These are phyloP conservation scores for Neurospora sp. DNA, from an alignment of 2,329 filamentous ascomycete species.

Conservation along the genomic window DNA sequence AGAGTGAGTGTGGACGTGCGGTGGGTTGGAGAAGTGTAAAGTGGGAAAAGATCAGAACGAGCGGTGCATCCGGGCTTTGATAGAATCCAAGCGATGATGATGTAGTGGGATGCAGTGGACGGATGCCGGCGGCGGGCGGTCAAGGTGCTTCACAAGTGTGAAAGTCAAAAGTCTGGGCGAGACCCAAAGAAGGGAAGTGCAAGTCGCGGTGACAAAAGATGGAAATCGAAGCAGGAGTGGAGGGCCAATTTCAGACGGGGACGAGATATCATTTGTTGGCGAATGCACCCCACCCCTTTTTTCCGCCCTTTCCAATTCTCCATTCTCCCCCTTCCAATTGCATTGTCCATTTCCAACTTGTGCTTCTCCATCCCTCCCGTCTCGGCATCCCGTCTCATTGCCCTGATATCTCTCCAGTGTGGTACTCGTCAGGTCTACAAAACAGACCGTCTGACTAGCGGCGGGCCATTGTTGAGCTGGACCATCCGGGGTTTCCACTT, in stretches of 20 bases:
- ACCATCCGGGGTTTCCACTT: neutral
- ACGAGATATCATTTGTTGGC: neutral
- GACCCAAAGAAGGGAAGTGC: neutral
- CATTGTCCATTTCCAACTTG: neutral
- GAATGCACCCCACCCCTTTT: neutral
- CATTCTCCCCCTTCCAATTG: neutral
- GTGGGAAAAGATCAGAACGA: constrained; percentile 8
- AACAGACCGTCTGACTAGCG: too few relatives aligned
- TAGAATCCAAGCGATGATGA: constrained; percentile 7
- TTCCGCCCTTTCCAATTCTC: neutral
- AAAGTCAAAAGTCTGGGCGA: neutral
- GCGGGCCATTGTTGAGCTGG: neutral
- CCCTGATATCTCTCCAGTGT: neutral
- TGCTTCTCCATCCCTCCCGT: neutral
- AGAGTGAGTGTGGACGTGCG: neutral
- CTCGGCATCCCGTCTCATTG: neutral
- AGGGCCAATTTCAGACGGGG: constrained; percentile 2
- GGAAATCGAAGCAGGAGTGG: neutral
- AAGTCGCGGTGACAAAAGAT: neutral
- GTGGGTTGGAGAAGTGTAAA: neutral
- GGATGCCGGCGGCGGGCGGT: constrained; percentile 2
- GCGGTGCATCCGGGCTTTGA: constrained; percentile 14
- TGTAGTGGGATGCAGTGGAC: constrained; percentile 11
- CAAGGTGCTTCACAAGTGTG: constrained; percentile 6
- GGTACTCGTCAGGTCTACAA: neutral